Evolutionary conservation across 495 filamentous ascomycete genomes (phyloP), one percentile per base, ranked within the genome.

Genomic region (Cenococcum geophilum): DNA sequence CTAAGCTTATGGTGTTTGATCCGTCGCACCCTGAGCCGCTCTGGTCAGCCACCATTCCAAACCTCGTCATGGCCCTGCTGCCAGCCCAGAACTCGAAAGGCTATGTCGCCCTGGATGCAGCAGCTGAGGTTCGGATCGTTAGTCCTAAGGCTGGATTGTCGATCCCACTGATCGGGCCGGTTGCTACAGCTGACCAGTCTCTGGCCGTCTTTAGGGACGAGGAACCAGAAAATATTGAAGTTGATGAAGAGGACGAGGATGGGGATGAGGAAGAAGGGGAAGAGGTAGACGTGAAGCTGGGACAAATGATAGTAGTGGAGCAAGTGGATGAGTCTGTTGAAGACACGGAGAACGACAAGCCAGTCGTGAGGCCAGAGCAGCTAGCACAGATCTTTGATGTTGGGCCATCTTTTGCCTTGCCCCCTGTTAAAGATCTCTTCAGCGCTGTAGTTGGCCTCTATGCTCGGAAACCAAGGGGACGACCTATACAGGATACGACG

Each of bases 381-480:
- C 74, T 96, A 52, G 80, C 86, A 12, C 78, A 82, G 61, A 79
- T 95, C 9, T 93, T 95, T 71, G 84, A 90, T 58, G 79, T 80
- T 35, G 84, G 81, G 1, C 86, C 88, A 23, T 80, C 88, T 6
- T 89, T 86, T 73, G 85, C 87, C 10, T 78, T 93, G 74, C 89
- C 89, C 27, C 83, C 89, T 42, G 83, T 93, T 45, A 81, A 82
- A 55, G 85, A 90, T 55, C 76, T 95, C 67, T 95, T 95, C 70
- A 81, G 86, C 63, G 82, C 84, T 58, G 86, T 96, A 18, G 83
- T 83, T 1, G 78, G 75, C 11, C 64, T 88, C 55, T 84, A 82
- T 67, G 76, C 77, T 8, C 68, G 77, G 22, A 83, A 81, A 60
- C 74, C 63, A 37, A 64, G 62, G 36, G 53, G 14, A 36, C 43